Base-by-base conservation (phyloP, 768 basidiomycete genomes). In the Sutorius australiensis region DNA sequence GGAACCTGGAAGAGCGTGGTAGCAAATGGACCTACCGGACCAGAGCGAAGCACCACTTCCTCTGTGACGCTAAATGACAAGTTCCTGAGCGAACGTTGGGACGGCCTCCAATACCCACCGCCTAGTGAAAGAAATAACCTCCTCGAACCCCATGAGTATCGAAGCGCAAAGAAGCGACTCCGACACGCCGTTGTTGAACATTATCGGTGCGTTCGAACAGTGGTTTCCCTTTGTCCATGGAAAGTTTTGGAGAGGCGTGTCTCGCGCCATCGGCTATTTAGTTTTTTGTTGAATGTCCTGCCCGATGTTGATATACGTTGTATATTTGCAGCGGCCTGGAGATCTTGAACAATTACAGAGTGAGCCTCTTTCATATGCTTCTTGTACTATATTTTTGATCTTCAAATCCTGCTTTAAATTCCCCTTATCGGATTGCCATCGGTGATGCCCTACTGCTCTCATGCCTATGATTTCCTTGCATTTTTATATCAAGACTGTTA, bases 281-380 rank as follows among this genome's bases (percentile, higher is more conserved):
- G 4, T 24, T 48, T 46, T 52, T 30, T 45, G 21, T 21, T n/a
- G 17, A 37, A 32, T 33, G 24, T 13, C 24, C 39, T 10, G 36
- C 9, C 19, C 47, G 39, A 52, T 53, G 16, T 57, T 66, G 53
- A 67, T 45, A 44, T 37, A 5, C 6, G 19, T 7, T 31, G 13
- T 50, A 14, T 40, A 16, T 57, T 34, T 36, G 36, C 61, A 89
- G 92, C 16, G 87, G 81, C 10, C 73, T 97, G 19, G 93, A 95
- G 65, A 72, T 87, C 47, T 75, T 99, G 55, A 89, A 92, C 60
- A 92, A 92, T 64, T 99, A 95, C 68, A 80, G 92, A 31, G 92
- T 92, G 43, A 46, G 56, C n/a, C 3, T 46, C 31, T 31, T n/a
- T 43, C 32, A 24, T 16, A 24, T 17, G 9, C 12, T 30, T 47